A percentile compares a stretch with the other conserved stretches of the same genome.
These are phyloP conservation scores for Prosopis cineraria DNA, from an alignment of 306 rosid genomes.

Conservation along the genomic window DNA sequence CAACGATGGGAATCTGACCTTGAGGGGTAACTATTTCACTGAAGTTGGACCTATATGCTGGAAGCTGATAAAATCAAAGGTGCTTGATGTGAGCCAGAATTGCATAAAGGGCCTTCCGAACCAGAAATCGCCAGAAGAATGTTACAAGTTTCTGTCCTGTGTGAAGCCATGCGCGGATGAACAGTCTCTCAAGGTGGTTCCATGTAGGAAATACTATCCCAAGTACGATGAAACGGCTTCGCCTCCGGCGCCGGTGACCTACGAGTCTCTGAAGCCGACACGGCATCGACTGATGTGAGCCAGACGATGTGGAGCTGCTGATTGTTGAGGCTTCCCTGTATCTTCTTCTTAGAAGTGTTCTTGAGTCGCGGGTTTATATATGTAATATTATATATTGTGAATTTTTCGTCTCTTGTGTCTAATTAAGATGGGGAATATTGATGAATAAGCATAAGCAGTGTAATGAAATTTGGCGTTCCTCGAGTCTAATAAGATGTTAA, in stretches of 20 bases:
- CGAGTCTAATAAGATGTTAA: not conserved
- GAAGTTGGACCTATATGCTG: conserved; percentile 59
- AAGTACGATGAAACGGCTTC: not conserved
- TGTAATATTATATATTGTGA: no score
- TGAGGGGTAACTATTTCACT: conserved; percentile 57
- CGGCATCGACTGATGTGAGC: conserved; percentile 25
- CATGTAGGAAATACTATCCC: conserved; percentile 34
- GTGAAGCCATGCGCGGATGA: conserved; percentile 34
- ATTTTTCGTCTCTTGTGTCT: not conserved
- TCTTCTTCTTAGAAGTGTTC: no score
- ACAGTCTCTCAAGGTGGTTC: conserved; percentile 28
- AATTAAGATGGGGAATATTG: not conserved
- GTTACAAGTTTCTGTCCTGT: conserved; percentile 28
- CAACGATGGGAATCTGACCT: conserved; percentile 32
- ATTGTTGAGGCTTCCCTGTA: no score
- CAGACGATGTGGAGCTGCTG: no score
- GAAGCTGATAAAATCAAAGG: conserved; percentile 45
- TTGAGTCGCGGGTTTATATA: no score
- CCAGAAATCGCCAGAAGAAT: conserved; percentile 39
- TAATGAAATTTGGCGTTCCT: not conserved
- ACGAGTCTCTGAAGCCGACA: conserved; percentile 29
- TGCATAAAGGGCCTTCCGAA: conserved; percentile 56
- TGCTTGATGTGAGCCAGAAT: conserved; percentile 50
- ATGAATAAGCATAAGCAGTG: not conserved
- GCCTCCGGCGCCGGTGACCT: conserved; percentile 33